Percentiles rank a stretch among this genome's conserved stretches.
Evolutionary conservation across 495 filamentous ascomycete species (phyloP).

Genomic region (Pyrenula aspistea): DNA sequence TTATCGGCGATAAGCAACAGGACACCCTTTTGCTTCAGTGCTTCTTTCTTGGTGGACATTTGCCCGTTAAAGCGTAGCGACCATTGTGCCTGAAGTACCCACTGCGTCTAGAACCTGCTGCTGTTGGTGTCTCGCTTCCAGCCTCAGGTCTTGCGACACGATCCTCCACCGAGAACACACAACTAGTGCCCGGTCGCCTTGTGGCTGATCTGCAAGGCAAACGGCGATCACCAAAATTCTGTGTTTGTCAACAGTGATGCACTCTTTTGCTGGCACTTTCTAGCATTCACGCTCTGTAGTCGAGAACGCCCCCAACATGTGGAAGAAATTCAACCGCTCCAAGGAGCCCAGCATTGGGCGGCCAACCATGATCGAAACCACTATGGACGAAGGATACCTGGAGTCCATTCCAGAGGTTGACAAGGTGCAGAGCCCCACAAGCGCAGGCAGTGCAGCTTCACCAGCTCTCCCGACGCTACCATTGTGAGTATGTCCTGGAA

Average conservation of each 20-base stretch:
- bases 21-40: too few relatives aligned
- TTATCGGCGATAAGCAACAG: too few relatives aligned
- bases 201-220: background rate
- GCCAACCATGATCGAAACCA: constrained; percentile 31
- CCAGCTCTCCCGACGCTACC: constrained; percentile 25
- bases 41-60: background rate
- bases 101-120: too few relatives aligned
- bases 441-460: background rate
- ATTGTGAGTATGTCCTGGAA: constrained; percentile 20
- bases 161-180: background rate
- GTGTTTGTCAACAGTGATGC: too few relatives aligned
- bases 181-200: background rate
- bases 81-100: too few relatives aligned
- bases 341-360: constrained; percentile 29
- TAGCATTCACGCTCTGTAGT: background rate
- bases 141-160: background rate
- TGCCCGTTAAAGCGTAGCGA: background rate
- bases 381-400: constrained; percentile 22
- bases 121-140: background rate
- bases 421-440: background rate
- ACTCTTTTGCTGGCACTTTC: background rate
- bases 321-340: constrained; percentile 21
- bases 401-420: constrained; percentile 1
- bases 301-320: background rate
- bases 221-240: background rate